Conservation (phyloP, 805 yeast species). For the Ogataea pini region DNA sequence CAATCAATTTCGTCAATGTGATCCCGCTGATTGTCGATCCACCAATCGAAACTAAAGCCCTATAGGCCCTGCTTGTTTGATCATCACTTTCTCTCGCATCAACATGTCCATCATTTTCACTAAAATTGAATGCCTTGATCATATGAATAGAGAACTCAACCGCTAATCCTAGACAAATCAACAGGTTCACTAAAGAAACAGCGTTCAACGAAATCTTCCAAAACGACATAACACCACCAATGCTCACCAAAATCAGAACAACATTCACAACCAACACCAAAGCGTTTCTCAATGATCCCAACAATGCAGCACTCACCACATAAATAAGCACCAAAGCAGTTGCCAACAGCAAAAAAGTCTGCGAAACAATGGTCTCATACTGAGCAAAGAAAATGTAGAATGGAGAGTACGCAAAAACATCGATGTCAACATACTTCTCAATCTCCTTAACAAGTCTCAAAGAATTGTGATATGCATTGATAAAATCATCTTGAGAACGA, state of each 20-base stretch:
- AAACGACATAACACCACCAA: conserved; percentile 77
- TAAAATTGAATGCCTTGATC: conserved; percentile 67
- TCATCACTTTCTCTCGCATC: conserved; percentile 15
- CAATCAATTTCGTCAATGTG: conserved; percentile 84
- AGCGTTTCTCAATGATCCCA: conserved; percentile 71
- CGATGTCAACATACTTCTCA: conserved; percentile 40
- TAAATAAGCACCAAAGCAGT: conserved; percentile 55
- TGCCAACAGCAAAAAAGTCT: conserved; percentile 55
- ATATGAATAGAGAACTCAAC: conserved; percentile 93
- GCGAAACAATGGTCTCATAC: conserved; percentile 62
- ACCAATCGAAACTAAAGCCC: conserved; percentile 78
- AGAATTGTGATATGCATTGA: conserved; percentile 73
- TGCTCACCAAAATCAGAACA: conserved; percentile 61
- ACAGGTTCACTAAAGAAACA: conserved; percentile 80
- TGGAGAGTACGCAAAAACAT: conserved; percentile 87
- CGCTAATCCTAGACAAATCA: conserved; percentile 91
- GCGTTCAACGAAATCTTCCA: conserved; percentile 84
- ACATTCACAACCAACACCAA: conserved; percentile 58
- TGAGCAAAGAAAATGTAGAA: conserved; percentile 93
- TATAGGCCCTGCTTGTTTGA: conserved; percentile 41
- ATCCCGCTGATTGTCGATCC: conserved; percentile 90
- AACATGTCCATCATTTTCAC: conserved; percentile 10
- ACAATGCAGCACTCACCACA: conserved; percentile 50
- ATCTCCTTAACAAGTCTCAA: conserved; percentile 63
- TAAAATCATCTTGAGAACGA: conserved; percentile 81